Evolutionary conservation across 257 asterid genomes (phyloP), one percentile per base, ranked within the genome.

Genomic region (Ocimum tenuiflorum): DNA sequence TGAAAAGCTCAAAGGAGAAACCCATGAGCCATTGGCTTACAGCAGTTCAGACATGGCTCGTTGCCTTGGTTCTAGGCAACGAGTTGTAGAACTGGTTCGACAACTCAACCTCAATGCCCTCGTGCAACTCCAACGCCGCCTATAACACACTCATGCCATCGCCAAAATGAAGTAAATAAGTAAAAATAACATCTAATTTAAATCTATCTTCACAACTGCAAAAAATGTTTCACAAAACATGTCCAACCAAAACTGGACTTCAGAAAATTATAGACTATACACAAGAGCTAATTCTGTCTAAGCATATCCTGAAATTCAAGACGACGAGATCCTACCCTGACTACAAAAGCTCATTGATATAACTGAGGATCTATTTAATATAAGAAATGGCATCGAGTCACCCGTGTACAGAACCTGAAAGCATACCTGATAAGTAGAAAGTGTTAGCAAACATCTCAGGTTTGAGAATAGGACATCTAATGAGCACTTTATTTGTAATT

Each of bases 281-380:
- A 59, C 20, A 19, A 52, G 41, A 52, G n/a, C 57, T 14, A 51
- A 38, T 43, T 52, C 48, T 43, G 52, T 54, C 67, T 3, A 47
- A 33, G 39, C 49, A 17, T 39, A 36, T 38, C 7, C 31, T 53
- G 51, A 62, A 43, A 45, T 54, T 45, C 29, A 53, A 31, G 64
- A 31, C 52, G 14, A 12, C 55, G 8, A 3, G 60, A 53, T 53
- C 53, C 51, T n/a, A 53, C 45, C 53, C 58, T n/a, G 65, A 63
- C 51, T 60, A 35, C 27, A 19, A 35, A 36, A 45, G 23, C 38
- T 72, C 57, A 64, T 65, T 57, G 49, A 45, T 27, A 42, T 18
- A 8, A 63, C 42, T 2, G 42, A 36, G 41, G 46, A 47, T 71
- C 67, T 75, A 24, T 56, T 42, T 17, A 62, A 67, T 38, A 46